Evolutionary conservation across 371 early-diverging fungal species (phyloP).

Genomic region (Syncephalastrum racemosum): DNA sequence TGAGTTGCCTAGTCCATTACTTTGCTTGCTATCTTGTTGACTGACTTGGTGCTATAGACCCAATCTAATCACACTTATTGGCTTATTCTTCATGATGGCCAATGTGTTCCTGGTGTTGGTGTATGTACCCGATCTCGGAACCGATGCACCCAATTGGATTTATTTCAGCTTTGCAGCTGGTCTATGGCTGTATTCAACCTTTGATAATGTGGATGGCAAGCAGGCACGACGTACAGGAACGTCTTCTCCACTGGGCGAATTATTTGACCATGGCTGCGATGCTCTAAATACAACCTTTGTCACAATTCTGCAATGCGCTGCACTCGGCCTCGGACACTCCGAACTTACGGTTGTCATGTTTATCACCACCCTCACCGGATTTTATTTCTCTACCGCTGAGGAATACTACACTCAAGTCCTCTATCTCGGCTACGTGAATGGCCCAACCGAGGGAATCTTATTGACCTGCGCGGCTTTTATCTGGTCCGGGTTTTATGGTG

Average conservation of each 20-base stretch:
- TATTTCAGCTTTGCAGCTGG: slow-evolving; percentile 86
- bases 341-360: slow-evolving; percentile 63
- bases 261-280: slow-evolving; percentile 95
- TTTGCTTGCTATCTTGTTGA: background rate
- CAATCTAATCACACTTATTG: slow-evolving; percentile 97
- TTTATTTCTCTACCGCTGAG: slow-evolving; percentile 95
- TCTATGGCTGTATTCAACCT: slow-evolving; percentile 93
- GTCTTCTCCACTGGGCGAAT: slow-evolving; percentile 93
- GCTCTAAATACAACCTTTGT: slow-evolving; percentile 90
- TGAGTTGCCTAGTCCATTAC: slow-evolving; percentile 39
- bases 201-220: slow-evolving; percentile 98
- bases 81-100: slow-evolving; percentile 84
- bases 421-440: slow-evolving; percentile 92
- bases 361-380: slow-evolving; percentile 73
- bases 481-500: slow-evolving; percentile 64
- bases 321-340: slow-evolving; percentile 78
- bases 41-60: slow-evolving; percentile 64
- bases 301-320: slow-evolving; percentile 82
- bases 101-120: slow-evolving; percentile 74
- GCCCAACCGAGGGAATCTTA: slow-evolving; percentile 95
- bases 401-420: slow-evolving; percentile 95
- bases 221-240: slow-evolving; percentile 97
- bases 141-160: slow-evolving; percentile 81
- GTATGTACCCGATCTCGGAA: slow-evolving; percentile 73
- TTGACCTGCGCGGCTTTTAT: slow-evolving; percentile 70